Evolutionary conservation across 345 rosid genomes (phyloP).

Genomic region (Gossypium ekmanianum): DNA sequence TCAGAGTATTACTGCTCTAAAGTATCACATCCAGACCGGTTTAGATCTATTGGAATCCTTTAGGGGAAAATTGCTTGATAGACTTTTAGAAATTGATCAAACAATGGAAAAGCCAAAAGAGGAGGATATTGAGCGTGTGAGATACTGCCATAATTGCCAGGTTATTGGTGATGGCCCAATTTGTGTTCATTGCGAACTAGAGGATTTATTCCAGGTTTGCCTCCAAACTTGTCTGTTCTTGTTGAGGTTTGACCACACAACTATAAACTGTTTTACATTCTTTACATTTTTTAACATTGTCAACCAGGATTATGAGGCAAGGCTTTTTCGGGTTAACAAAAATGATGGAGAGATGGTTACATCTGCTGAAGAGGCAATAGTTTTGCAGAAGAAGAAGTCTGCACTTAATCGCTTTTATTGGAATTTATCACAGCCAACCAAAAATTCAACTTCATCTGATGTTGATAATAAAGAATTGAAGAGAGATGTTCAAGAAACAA

Average conservation of each 20-base stretch:
- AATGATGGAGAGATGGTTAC: slow-evolving; percentile 58
- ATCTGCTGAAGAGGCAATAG: slow-evolving; percentile 80
- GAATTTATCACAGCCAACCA: slow-evolving; percentile 54
- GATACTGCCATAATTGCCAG: slow-evolving; percentile 66
- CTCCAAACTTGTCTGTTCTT: slow-evolving; percentile 16
- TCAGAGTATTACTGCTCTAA: slow-evolving; percentile 64
- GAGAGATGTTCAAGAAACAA: slow-evolving; percentile 61
- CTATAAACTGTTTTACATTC: slow-evolving; percentile 1
- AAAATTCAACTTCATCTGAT: slow-evolving; percentile 33
- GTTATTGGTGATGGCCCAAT: slow-evolving; percentile 66
- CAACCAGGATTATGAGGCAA: slow-evolving; percentile 76
- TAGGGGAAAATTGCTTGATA: slow-evolving; percentile 59
- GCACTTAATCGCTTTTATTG: slow-evolving; percentile 75
- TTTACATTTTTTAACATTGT: slow-evolving; percentile 19
- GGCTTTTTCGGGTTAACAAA: slow-evolving; percentile 77
- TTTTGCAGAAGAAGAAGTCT: slow-evolving; percentile 67
- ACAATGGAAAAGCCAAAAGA: slow-evolving; percentile 73
- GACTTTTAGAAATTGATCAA: slow-evolving; percentile 64
- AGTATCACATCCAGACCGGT: slow-evolving; percentile 80
- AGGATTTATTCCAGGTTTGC: slow-evolving; percentile 71
- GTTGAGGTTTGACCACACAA: slow-evolving; percentile 15
- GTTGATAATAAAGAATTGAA: slow-evolving; percentile 42
- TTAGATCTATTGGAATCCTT: slow-evolving; percentile 66
- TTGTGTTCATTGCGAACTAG: slow-evolving; percentile 84
- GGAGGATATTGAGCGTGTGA: slow-evolving; percentile 73